These are phyloP conservation scores for Lenwebbia sp. DNA, from an alignment of 345 rosid genomes.

Conservation along the genomic window DNA sequence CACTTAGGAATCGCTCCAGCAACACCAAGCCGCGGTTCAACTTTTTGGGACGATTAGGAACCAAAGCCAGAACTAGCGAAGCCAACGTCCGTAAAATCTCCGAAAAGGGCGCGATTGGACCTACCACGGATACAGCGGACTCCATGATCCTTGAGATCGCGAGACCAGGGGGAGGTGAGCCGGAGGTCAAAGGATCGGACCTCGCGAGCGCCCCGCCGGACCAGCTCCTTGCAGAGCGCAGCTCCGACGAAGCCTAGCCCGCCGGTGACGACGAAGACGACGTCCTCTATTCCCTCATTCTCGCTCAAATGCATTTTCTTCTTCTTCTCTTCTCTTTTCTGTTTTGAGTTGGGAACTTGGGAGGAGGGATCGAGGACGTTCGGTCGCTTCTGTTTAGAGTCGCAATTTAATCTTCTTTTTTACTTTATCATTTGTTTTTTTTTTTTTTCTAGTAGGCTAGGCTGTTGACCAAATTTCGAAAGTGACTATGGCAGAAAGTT, in stretches of 20 bases:
- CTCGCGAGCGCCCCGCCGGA: constrained; percentile 74
- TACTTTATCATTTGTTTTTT: too few species aligned
- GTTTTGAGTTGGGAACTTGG: background rate
- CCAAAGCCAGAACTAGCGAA: background rate
- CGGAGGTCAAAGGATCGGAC: constrained; percentile 78
- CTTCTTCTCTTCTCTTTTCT: background rate
- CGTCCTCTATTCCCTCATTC: constrained; percentile 81
- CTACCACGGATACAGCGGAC: constrained; percentile 68
- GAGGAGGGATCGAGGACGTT: background rate
- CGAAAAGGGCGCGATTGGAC: background rate
- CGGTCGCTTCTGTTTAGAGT: background rate
- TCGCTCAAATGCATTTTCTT: constrained; percentile 72
- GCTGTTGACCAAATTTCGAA: too few species aligned
- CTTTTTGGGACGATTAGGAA: background rate
- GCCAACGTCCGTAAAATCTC: too few species aligned
- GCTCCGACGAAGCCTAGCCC: constrained; percentile 88
- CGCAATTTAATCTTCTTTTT: accelerated
- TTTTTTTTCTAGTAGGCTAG: too few species aligned
- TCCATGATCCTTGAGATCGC: constrained; percentile 31
- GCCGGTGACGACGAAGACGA: constrained; percentile 70
- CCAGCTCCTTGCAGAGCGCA: constrained; percentile 67
- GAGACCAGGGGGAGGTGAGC: constrained; percentile 60
- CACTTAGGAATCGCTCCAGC: background rate
- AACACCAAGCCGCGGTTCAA: background rate
- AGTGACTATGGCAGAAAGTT: too few species aligned